Evolutionary conservation across 768 basidiomycete genomes (phyloP).

Genomic region (Leucocoprinus sp.): DNA sequence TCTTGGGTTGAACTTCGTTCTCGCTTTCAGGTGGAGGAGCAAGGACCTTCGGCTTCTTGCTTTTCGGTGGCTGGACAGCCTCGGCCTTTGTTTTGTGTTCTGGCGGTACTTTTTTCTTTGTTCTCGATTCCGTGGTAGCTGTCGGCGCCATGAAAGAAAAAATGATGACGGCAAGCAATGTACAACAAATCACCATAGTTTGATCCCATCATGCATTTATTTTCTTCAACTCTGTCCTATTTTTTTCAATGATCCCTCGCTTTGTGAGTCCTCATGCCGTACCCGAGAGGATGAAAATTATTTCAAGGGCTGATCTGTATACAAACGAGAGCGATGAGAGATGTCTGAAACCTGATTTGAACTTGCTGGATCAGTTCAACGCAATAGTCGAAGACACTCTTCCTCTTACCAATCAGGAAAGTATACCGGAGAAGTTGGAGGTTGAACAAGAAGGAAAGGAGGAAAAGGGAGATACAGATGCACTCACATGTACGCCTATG

Average conservation of each 20-base stretch:
- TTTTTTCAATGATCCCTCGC: constrained; percentile 30
- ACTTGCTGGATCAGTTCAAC: constrained; percentile 13
- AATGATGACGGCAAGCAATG: constrained; percentile 6
- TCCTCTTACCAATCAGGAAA: background rate
- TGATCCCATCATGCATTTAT: constrained; percentile 7
- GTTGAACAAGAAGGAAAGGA: background rate
- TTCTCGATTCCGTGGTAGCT: constrained; percentile 11
- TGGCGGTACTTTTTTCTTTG: constrained; percentile 16
- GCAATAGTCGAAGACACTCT: background rate
- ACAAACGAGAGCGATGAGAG: constrained; percentile 10
- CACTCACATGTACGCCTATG: constrained; percentile 14
- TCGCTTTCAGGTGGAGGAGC: constrained; percentile 6
- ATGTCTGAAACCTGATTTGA: constrained; percentile 10
- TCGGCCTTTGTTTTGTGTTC: constrained; percentile 3
- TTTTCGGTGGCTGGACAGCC: constrained; percentile 6
- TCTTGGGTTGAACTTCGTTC: constrained; percentile 11
- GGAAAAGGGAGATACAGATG: constrained; percentile 8
- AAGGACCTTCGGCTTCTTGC: constrained; percentile 10
- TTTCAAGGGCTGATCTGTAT: constrained; percentile 28
- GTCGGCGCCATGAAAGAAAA: constrained; percentile 13
- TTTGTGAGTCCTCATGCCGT: constrained; percentile 41
- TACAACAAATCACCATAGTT: constrained; percentile 4
- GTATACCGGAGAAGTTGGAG: background rate
- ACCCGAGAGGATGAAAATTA: constrained; percentile 21
- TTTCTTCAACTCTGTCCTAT: constrained; percentile 14